Evolutionary conservation across 2,329 filamentous ascomycete species (phyloP).

Genomic region (Alternaria sp.): DNA sequence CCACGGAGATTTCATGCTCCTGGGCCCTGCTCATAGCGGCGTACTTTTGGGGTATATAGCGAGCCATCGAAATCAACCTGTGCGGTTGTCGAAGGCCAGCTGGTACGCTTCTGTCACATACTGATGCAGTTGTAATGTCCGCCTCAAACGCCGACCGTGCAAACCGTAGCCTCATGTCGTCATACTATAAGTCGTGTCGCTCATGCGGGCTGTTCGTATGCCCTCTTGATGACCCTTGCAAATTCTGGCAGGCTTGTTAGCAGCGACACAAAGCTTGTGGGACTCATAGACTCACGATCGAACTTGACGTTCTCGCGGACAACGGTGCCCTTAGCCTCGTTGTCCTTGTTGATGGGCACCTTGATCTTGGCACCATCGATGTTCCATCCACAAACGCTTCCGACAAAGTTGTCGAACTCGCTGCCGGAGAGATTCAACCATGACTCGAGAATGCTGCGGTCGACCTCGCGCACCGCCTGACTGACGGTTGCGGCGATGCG

Average conservation of each 20-base stretch:
- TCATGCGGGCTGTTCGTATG: conserved; percentile 48
- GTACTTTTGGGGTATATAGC: conserved; percentile 25
- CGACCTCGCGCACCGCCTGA: conserved; percentile 81
- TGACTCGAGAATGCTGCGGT: conserved; percentile 53
- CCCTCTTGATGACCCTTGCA: conserved; percentile 44
- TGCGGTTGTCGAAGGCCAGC: conserved; percentile 9
- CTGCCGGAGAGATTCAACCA: conserved; percentile 57
- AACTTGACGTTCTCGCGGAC: conserved; percentile 95
- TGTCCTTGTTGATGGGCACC: conserved; percentile 88
- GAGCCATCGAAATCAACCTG: conserved; percentile 13
- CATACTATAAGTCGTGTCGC: conserved; percentile 9
- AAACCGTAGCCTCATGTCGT: conserved; percentile 22
- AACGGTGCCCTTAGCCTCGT: conserved; percentile 90
- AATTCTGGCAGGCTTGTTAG: conserved; percentile 39
- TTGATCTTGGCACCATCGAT: conserved; percentile 71
- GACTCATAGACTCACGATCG: conserved; percentile 61
- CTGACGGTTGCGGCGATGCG: conserved; percentile 88
- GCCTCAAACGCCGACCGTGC: conserved; percentile 20
- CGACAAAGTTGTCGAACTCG: conserved; percentile 58
- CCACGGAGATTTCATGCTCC: background rate
- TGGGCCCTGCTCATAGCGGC: conserved; percentile 7
- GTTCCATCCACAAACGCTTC: conserved; percentile 75
- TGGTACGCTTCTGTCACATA: conserved; percentile 13
- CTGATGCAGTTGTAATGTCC: conserved; percentile 12
- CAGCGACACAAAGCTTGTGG: background rate